phyloP scores from a whole-genome alignment of 768 basidiomycete genomes.

The Suillus occidentalis region DNA sequence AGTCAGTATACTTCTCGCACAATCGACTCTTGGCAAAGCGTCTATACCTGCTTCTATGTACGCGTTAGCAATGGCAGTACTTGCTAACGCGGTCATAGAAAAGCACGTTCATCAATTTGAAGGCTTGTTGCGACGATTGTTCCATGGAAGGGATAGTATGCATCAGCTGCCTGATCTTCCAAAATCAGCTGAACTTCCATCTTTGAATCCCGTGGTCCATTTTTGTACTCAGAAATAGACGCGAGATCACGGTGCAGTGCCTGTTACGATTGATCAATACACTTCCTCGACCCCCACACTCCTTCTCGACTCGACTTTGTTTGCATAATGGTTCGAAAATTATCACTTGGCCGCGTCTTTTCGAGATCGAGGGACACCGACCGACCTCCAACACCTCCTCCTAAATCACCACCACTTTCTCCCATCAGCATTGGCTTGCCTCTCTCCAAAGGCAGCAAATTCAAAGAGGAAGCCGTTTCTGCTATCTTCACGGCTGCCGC shows the following conservation, averaged over 20 bases:
- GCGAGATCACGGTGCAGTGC: neutral
- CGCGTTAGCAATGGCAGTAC: neutral
- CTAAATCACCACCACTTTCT: slow-evolving; percentile 17
- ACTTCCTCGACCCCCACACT: neutral
- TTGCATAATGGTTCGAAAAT: slow-evolving; percentile 18
- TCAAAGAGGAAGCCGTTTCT: slow-evolving; percentile 25
- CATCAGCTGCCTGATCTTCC: neutral
- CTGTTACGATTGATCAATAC: neutral
- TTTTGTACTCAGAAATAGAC: neutral
- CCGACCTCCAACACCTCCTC: slow-evolving; percentile 14
- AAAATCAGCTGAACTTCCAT: neutral
- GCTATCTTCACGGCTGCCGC: slow-evolving; percentile 17
- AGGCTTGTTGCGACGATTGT: neutral
- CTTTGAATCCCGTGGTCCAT: neutral
- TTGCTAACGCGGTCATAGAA: neutral
- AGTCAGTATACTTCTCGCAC: too few relatives aligned
- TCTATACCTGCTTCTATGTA: too few relatives aligned
- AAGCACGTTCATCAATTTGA: neutral
- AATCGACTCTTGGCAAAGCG: too few relatives aligned
- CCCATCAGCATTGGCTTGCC: slow-evolving; percentile 15
- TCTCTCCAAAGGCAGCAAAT: slow-evolving; percentile 28
- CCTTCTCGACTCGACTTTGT: neutral
- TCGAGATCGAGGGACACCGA: slow-evolving; percentile 8
- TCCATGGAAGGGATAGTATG: neutral
- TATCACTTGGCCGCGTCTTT: neutral